phyloP scores from a whole-genome alignment of 2,329 filamentous ascomycete species.

The Nakataea oryzae region DNA sequence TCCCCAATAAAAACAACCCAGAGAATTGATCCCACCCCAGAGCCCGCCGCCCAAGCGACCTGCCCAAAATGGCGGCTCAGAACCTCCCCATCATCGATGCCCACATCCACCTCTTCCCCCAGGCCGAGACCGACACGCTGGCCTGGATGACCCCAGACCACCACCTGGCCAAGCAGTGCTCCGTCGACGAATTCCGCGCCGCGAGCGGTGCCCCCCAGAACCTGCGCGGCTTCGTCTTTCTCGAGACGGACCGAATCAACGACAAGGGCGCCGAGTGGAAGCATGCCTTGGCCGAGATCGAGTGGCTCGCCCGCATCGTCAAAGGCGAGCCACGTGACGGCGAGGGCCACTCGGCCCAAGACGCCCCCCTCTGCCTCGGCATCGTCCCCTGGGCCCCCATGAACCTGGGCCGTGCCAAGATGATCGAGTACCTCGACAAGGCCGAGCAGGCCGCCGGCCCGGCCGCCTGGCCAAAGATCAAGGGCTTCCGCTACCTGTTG shows the following conservation, averaged over 20 bases:
- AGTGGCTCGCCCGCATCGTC: constrained; percentile 56
- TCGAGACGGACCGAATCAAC: constrained; percentile 71
- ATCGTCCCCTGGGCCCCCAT: constrained; percentile 84
- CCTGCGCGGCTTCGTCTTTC: constrained; percentile 64
- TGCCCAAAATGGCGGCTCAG: constrained; percentile 7
- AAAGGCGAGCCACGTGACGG: constrained; percentile 44
- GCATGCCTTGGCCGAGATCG: constrained; percentile 61
- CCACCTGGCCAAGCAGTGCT: constrained; percentile 53
- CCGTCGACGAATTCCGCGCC: constrained; percentile 50
- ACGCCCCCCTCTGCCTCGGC: constrained; percentile 50
- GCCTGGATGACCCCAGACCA: constrained; percentile 55
- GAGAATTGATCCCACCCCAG: neutral
- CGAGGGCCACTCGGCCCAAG: constrained; percentile 44
- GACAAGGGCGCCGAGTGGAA: constrained; percentile 51
- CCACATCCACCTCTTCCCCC: constrained; percentile 82
- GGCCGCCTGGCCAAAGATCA: constrained; percentile 55
- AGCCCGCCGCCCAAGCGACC: neutral
- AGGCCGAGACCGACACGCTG: constrained; percentile 53
- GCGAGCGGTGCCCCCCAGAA: constrained; percentile 27
- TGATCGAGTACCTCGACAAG: constrained; percentile 55
- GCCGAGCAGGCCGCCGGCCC: constrained; percentile 53
- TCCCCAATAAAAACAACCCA: neutral
- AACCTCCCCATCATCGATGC: constrained; percentile 66
- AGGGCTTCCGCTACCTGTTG: constrained; percentile 73
- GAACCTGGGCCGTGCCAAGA: constrained; percentile 45